phyloP scores from a whole-genome alignment of 2,329 filamentous ascomycete species.

The Fusarium sp. region DNA sequence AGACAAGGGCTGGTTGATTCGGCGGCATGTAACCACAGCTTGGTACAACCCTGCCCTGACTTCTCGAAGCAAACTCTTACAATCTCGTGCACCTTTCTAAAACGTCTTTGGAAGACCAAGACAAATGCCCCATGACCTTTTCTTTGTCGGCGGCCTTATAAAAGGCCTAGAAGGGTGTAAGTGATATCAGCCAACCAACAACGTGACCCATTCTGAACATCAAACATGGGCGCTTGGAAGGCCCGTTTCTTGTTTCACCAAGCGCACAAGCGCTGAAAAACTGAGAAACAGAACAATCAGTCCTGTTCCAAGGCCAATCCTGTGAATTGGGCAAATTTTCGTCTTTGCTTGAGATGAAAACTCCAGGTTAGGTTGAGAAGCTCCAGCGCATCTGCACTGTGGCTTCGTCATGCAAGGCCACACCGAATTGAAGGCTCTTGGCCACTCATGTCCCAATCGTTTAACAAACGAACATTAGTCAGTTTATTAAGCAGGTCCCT shows the following conservation, averaged over 20 bases:
- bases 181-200: slow-evolving; percentile 32
- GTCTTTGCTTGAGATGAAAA: neutral
- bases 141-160: neutral
- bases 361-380: neutral
- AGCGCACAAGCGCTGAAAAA: slow-evolving; percentile 38
- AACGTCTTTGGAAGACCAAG: slow-evolving; percentile 24
- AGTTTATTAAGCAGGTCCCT: neutral
- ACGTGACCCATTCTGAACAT: slow-evolving; percentile 18
- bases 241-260: slow-evolving; percentile 38
- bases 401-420: neutral
- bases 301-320: neutral
- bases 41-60: neutral
- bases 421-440: no score
- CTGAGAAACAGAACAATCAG: neutral
- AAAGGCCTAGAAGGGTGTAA: slow-evolving; percentile 5
- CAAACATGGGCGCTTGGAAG: slow-evolving; percentile 35
- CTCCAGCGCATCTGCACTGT: neutral
- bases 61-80: slow-evolving; percentile 22
- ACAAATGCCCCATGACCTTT: neutral
- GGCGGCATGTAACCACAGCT: neutral
- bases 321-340: neutral
- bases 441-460: neutral
- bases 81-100: slow-evolving; percentile 19
- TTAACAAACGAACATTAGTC: neutral
- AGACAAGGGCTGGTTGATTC: neutral